Percentiles rank a stretch among this genome's conserved stretches.
These are phyloP conservation scores for Batkoa obscura DNA, from an alignment of 371 early-diverging fungal genomes.

Conservation along the genomic window DNA sequence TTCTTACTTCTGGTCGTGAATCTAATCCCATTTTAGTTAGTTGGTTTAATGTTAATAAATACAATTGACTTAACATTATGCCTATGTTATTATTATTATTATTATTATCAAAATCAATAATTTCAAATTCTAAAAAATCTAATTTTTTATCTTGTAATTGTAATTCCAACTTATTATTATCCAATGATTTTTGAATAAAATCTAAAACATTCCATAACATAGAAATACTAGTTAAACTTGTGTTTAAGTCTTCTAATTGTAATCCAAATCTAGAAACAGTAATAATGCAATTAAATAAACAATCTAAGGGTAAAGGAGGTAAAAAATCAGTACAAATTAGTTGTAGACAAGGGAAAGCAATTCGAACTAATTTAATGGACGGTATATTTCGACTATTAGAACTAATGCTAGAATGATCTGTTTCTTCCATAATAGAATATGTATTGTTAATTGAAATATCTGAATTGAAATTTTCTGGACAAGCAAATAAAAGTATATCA, in stretches of 20 bases:
- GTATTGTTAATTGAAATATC: too few relatives aligned
- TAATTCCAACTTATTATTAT: constrained; percentile 9
- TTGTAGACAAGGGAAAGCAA: constrained; percentile 83
- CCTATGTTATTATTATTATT: too few relatives aligned
- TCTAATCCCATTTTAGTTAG: constrained; percentile 73
- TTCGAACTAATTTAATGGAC: constrained; percentile 36
- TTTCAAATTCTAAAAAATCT: neutral
- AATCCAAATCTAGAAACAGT: constrained; percentile 65
- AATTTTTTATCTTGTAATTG: too few relatives aligned
- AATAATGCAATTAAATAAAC: constrained; percentile 62
- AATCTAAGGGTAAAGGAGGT: constrained; percentile 47
- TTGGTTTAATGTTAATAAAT: constrained; percentile 69
- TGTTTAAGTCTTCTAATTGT: constrained; percentile 82
- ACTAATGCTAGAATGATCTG: neutral
- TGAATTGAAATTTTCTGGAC: constrained; percentile 7
- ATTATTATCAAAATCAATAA: neutral
- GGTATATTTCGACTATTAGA: neutral
- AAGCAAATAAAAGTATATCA: constrained; percentile 55
- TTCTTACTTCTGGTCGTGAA: constrained; percentile 76
- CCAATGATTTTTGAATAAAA: constrained; percentile 46
- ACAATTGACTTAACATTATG: constrained; percentile 34
- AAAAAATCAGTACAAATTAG: constrained; percentile 92
- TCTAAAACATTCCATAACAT: constrained; percentile 79
- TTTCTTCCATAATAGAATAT: neutral
- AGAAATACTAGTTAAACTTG: constrained; percentile 80